These are phyloP conservation scores for Solanum dulcamara DNA, from an alignment of 257 asterid genomes.

Conservation along the genomic window DNA sequence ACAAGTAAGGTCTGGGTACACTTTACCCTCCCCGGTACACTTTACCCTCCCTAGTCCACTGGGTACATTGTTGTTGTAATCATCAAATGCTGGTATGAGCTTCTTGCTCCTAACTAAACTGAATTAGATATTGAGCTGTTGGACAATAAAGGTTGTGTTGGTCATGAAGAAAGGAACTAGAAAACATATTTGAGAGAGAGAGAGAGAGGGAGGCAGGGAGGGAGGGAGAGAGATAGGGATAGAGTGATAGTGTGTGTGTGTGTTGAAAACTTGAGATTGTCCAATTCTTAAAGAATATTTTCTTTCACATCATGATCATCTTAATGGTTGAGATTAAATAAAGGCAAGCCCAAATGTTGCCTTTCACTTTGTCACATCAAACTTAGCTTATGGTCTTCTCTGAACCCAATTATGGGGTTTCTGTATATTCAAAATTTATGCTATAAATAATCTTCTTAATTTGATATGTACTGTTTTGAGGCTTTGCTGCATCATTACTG, in stretches of 20 bases:
- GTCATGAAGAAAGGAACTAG: background rate
- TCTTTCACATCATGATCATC: background rate
- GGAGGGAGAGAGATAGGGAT: no score
- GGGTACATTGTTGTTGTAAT: background rate
- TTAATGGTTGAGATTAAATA: background rate
- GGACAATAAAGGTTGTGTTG: background rate
- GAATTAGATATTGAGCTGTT: background rate
- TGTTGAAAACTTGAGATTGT: background rate
- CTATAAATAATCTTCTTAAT: background rate
- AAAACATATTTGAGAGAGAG: background rate
- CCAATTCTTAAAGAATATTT: background rate
- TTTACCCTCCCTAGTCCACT: background rate
- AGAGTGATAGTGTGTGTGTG: no score
- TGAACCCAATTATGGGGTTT: background rate
- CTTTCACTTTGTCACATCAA: background rate
- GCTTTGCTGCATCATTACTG: background rate
- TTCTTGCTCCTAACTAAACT: background rate
- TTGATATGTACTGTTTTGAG: background rate
- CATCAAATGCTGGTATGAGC: background rate
- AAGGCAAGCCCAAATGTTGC: background rate
- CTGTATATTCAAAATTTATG: background rate
- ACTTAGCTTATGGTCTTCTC: background rate
- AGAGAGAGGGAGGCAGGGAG: background rate
- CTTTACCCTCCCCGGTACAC: no score
- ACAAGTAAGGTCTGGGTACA: background rate